Evolutionary conservation across 176 grass and related monocot species (phyloP).

Genomic region (Poa annua): DNA sequence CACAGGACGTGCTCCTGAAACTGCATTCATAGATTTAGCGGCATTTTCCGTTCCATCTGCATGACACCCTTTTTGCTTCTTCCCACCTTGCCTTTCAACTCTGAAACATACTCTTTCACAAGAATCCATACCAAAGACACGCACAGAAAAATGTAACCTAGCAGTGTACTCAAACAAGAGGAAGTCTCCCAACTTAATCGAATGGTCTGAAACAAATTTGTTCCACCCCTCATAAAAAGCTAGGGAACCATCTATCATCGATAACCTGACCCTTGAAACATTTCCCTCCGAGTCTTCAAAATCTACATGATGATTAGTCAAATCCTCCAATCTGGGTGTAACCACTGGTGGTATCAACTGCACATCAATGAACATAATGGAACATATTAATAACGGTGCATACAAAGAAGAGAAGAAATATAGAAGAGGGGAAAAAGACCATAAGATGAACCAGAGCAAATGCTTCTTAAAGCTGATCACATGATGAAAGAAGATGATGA

Average conservation of each 20-base stretch:
- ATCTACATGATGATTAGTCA: constrained; percentile 41
- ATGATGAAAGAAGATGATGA: neutral
- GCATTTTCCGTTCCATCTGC: constrained; percentile 7
- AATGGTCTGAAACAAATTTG: constrained; percentile 63
- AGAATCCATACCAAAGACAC: constrained; percentile 45
- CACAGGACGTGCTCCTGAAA: constrained; percentile 25
- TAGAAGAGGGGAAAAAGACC: neutral
- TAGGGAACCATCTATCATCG: constrained; percentile 40
- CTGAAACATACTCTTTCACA: constrained; percentile 49
- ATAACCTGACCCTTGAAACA: constrained; percentile 39
- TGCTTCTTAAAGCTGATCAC: neutral
- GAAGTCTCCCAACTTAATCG: constrained; percentile 48
- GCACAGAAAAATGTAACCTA: constrained; percentile 55
- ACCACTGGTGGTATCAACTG: constrained; percentile 60
- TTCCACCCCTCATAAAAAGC: constrained; percentile 63
- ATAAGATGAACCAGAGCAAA: constrained; percentile 15
- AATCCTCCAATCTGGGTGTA: constrained; percentile 24
- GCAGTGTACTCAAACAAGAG: constrained; percentile 51
- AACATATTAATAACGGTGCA: neutral
- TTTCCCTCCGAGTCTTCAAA: constrained; percentile 53
- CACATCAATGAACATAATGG: constrained; percentile 12
- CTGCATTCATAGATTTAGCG: constrained; percentile 21
- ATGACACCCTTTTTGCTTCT: constrained; percentile 3
- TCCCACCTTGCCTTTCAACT: constrained; percentile 13
- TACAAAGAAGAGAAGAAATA: neutral